Base-by-base conservation (phyloP, 139 green algal species). In the Chlorella ohadii region DNA sequence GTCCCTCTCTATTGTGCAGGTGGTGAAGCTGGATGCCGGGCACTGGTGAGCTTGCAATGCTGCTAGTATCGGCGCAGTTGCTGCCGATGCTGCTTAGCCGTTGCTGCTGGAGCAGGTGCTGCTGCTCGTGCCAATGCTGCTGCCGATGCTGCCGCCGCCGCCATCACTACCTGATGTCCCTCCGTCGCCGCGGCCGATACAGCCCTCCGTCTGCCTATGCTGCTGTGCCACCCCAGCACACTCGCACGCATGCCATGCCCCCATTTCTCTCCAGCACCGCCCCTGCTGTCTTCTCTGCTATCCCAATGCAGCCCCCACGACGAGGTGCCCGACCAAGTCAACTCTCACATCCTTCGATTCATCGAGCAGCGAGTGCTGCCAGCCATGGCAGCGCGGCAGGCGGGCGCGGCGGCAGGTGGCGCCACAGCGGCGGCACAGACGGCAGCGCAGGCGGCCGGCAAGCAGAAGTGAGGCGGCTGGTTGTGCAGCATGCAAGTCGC, bases 241-340 rank as follows among this genome's bases (percentile, higher is more conserved):
- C n/a, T n/a, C n/a, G n/a, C n/a, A n/a, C n/a, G n/a, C n/a, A n/a
- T n/a, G n/a, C n/a, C n/a, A n/a, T n/a, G n/a, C n/a, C n/a, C n/a
- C n/a, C n/a, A n/a, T n/a, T n/a, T n/a, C n/a, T n/a, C n/a, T n/a
- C 63, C 63, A 34, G 27, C 63, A 38, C 12, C n/a, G n/a, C n/a
- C n/a, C n/a, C n/a, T 36, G 27, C 9, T 51, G 44, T 9, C 44
- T 51, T 51, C 44, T 71, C 9, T 31, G 2, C n/a, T 39, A 7
- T 4, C 2, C 28, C 31, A 12, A 2, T 39, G 64, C 64, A 71
- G 41, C 41, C 71, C 41, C 1, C 41, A 61, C 68, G 93, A 98
- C 82, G 95, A 98, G 88, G 75, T 91, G 47, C 94, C 94, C 16
- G 91, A 93, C 31, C 65, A 72, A 57, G 87, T 97, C 27, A 97